Evolutionary conservation across 169 alveolate species (phyloP).

Genomic region (Eimeria acervulina): DNA sequence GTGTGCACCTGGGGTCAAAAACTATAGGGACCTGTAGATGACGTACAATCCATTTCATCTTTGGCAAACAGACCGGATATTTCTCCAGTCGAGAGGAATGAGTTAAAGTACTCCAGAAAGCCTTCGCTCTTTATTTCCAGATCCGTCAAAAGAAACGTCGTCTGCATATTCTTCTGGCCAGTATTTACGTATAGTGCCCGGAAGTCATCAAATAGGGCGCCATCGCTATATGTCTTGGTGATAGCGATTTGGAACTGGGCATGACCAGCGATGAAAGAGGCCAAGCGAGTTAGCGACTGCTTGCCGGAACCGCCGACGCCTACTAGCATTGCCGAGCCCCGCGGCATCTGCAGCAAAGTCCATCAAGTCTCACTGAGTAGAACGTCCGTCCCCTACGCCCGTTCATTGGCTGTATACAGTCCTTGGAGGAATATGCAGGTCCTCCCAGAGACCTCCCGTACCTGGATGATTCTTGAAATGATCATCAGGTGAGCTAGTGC

Average conservation of each 20-base stretch:
- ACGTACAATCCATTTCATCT: conserved; percentile 95
- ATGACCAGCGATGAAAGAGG: conserved; percentile 94
- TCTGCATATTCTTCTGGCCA: conserved; percentile 94
- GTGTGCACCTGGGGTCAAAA: background rate
- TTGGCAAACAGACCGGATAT: conserved; percentile 97
- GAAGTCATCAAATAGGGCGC: conserved; percentile 95
- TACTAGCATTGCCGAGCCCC: conserved; percentile 96
- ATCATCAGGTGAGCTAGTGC: conserved; percentile 97
- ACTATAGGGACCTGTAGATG: background rate
- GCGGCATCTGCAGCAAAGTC: conserved; percentile 91
- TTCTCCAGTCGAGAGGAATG: conserved; percentile 97
- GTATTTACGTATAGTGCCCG: conserved; percentile 94
- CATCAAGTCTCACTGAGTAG: conserved; percentile 84
- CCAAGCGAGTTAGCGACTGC: conserved; percentile 96
- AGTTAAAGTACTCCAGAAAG: conserved; percentile 97
- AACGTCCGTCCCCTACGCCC: background rate
- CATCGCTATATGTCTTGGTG: conserved; percentile 95
- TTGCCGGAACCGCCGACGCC: conserved; percentile 99
- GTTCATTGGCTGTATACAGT: background rate
- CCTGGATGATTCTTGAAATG: conserved; percentile 95
- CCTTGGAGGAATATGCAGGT: background rate
- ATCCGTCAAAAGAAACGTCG: conserved; percentile 97
- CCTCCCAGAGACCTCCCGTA: conserved; percentile 79
- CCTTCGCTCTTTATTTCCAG: conserved; percentile 97
- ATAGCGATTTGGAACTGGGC: conserved; percentile 93